These are phyloP conservation scores for Lophium mytilinum DNA, from an alignment of 495 filamentous ascomycete genomes.

Conservation along the genomic window DNA sequence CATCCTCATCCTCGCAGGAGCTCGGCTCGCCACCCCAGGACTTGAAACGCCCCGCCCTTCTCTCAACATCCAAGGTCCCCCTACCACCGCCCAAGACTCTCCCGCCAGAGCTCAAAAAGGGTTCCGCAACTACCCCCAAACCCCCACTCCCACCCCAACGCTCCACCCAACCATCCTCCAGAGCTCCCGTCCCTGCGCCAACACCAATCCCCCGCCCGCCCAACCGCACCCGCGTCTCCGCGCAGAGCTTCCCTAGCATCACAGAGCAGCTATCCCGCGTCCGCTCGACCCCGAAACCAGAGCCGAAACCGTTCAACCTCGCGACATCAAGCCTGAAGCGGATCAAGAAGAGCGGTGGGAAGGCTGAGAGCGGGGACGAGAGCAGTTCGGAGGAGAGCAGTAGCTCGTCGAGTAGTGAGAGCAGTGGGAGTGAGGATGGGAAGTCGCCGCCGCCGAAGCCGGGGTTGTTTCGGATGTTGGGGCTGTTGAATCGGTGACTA, in stretches of 20 bases:
- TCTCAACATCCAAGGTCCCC: no score
- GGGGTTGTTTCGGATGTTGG: neutral
- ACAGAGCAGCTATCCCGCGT: constrained; percentile 2
- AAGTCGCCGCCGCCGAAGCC: neutral
- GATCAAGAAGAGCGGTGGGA: neutral
- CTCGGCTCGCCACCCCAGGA: no score
- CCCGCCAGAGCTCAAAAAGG: neutral
- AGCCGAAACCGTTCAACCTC: constrained; percentile 2
- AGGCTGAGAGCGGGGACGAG: neutral
- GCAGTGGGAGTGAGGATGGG: neutral
- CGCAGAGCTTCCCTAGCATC: constrained; percentile 1
- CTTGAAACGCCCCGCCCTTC: no score
- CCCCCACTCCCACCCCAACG: neutral
- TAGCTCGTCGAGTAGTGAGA: constrained; percentile 1
- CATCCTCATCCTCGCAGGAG: no score
- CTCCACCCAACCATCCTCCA: neutral
- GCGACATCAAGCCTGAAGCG: neutral
- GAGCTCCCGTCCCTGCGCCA: neutral
- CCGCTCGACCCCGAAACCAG: neutral
- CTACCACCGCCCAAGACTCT: no score
- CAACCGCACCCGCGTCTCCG: neutral
- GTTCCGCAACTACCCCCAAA: neutral
- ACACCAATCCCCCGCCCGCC: neutral
- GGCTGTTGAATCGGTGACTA: no score
- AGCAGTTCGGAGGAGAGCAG: constrained; percentile 1